Conservation (phyloP, 306 rosid genomes). For the Malus sylvestris region DNA sequence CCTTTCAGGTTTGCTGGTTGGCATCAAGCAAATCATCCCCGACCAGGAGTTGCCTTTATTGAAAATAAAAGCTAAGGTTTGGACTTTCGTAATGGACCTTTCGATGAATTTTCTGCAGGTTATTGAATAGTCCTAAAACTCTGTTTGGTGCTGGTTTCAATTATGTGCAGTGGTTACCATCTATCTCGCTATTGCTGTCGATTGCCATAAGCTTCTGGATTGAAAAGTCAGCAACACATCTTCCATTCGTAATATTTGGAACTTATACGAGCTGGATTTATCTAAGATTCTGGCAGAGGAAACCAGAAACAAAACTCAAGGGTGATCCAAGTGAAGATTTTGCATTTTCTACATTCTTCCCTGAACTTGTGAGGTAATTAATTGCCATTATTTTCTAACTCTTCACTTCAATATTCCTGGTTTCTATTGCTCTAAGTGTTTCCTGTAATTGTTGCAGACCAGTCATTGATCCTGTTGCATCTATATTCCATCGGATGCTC, state of each 20-base stretch:
- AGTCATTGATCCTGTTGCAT: slow-evolving; percentile 72
- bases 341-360: slow-evolving; percentile 89
- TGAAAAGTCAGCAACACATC: slow-evolving; percentile 57
- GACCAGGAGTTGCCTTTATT: slow-evolving; percentile 80
- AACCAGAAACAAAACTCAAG: slow-evolving; percentile 72
- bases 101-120: not conserved
- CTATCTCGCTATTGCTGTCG: slow-evolving; percentile 46
- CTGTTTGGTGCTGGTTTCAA: slow-evolving; percentile 17
- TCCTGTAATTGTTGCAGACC: slow-evolving; percentile 46
- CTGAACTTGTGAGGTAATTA: slow-evolving; percentile 64
- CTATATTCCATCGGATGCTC: slow-evolving; percentile 76
- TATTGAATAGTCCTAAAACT: slow-evolving; percentile 12
- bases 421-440: slow-evolving; percentile 9
- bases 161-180: slow-evolving; percentile 77
- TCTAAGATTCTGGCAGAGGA: slow-evolving; percentile 94
- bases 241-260: slow-evolving; percentile 81
- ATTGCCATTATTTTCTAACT: not conserved
- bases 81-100: not conserved
- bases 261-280: slow-evolving; percentile 91
- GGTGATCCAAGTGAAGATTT: slow-evolving; percentile 97
- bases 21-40: slow-evolving; percentile 90
- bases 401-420: not conserved
- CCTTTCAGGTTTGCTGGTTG: slow-evolving; percentile 86
- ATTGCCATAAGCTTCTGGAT: slow-evolving; percentile 62
- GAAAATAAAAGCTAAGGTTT: slow-evolving; percentile 71